These are phyloP conservation scores for Achaetomiella virescens DNA, from an alignment of 495 filamentous ascomycete genomes.

Conservation along the genomic window DNA sequence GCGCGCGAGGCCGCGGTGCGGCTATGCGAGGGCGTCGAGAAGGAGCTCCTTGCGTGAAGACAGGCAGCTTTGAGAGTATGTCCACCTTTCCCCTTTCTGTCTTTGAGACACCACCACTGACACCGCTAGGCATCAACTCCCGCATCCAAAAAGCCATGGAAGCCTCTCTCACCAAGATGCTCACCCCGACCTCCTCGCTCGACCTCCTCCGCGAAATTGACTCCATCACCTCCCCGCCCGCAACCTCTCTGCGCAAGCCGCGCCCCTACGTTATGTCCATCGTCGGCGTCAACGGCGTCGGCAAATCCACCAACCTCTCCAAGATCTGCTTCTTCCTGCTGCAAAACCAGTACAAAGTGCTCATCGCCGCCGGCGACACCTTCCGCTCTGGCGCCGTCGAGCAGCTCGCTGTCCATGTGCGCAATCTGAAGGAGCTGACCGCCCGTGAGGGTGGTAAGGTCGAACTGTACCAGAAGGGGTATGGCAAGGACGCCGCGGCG, in stretches of 20 bases:
- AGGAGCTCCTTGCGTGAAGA: constrained; percentile 84
- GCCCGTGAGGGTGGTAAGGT: constrained; percentile 75
- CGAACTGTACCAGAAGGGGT: constrained; percentile 92
- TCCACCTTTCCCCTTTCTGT: constrained; percentile 8
- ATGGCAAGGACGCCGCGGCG: constrained; percentile 93
- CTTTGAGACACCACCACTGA: constrained; percentile 1
- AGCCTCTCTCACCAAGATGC: constrained; percentile 82
- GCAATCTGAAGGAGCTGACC: constrained; percentile 80
- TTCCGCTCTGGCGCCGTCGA: constrained; percentile 97
- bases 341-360: constrained; percentile 92
- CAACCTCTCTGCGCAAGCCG: constrained; percentile 46
- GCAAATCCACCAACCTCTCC: constrained; percentile 92
- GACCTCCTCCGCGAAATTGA: constrained; percentile 92
- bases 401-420: constrained; percentile 88
- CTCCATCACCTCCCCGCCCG: constrained; percentile 59
- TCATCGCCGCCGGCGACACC: constrained; percentile 93
- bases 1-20: constrained; percentile 89
- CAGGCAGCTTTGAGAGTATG: constrained; percentile 79
- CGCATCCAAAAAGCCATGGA: constrained; percentile 81
- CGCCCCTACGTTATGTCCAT: constrained; percentile 96
- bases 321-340: constrained; percentile 97
- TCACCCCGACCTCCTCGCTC: constrained; percentile 90
- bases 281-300: constrained; percentile 95
- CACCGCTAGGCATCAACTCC: constrained; percentile 58
- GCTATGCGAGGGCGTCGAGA: constrained; percentile 84